These are phyloP conservation scores for Pseudotsuga menziesii DNA, from an alignment of 75 land plant species.

Conservation along the genomic window DNA sequence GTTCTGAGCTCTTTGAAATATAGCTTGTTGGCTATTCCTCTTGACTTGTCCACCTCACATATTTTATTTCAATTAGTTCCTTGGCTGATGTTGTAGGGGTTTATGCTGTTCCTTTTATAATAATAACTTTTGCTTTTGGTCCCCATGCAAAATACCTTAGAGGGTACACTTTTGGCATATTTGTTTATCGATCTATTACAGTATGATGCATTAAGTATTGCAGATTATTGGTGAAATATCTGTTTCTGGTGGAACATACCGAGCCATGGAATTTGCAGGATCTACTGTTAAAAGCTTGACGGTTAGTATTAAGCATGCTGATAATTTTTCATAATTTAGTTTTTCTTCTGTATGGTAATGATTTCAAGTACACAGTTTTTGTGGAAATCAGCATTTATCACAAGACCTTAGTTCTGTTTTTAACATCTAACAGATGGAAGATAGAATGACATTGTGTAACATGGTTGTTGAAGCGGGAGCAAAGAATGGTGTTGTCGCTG, in stretches of 20 bases:
- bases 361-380: not conserved
- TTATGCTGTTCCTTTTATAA: slow-evolving; percentile 5
- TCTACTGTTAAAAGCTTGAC: slow-evolving; percentile 79
- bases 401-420: not conserved
- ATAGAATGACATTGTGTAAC: slow-evolving; percentile 96
- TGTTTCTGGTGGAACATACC: slow-evolving; percentile 90
- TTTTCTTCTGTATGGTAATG: not conserved
- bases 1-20: not conserved
- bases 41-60: not conserved
- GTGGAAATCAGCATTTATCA: not conserved
- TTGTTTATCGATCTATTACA: not conserved
- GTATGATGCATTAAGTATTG: slow-evolving; percentile 4
- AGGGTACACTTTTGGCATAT: not conserved
- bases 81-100: not conserved
- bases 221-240: slow-evolving; percentile 97
- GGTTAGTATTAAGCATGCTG: slow-evolving; percentile 33
- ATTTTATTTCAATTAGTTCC: not conserved
- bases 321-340: not conserved
- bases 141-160: not conserved
- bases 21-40: not conserved
- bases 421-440: slow-evolving; percentile 74
- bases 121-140: not conserved
- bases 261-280: slow-evolving; percentile 94
- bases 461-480: slow-evolving; percentile 99
- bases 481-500: slow-evolving; percentile 89